Percentiles rank a stretch among this genome's conserved stretches.
Conservation (phyloP, 306 rosid species). For the Pyrus communis region DNA sequence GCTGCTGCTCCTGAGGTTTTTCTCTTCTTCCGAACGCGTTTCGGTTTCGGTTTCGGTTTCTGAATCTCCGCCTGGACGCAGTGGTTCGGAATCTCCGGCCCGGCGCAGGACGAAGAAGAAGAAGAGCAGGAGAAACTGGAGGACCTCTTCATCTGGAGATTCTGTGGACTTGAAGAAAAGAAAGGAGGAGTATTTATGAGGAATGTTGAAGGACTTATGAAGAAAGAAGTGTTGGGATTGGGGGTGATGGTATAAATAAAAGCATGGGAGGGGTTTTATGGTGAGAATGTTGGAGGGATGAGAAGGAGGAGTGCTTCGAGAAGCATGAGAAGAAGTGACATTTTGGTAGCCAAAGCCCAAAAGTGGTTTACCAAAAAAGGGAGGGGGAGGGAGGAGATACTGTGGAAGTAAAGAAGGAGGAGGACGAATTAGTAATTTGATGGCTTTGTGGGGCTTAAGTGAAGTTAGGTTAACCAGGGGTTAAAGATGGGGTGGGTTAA, state of each 20-base stretch:
- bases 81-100: constrained; percentile 2
- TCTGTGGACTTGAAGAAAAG: not conserved
- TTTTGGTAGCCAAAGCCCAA: constrained; percentile 40
- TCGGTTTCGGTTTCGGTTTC: constrained; percentile 14
- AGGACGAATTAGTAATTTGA: not conserved
- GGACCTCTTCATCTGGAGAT: constrained; percentile 58
- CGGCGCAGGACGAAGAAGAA: constrained; percentile 30
- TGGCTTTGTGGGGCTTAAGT: not conserved
- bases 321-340: not conserved
- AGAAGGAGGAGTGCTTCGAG: not conserved
- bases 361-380: constrained; percentile 74
- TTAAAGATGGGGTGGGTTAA: constrained; percentile 21
- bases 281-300: not conserved
- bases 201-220: not conserved
- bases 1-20: not conserved
- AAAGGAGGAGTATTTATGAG: not conserved
- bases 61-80: not conserved
- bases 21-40: constrained; percentile 19
- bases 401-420: not conserved
- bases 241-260: not conserved
- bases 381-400: constrained; percentile 4
- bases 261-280: not conserved
- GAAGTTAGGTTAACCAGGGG: constrained; percentile 18
- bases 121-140: constrained; percentile 34
- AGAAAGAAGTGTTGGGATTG: not conserved